These are phyloP conservation scores for Sonneratia caseolaris DNA, from an alignment of 345 rosid genomes.

Conservation along the genomic window DNA sequence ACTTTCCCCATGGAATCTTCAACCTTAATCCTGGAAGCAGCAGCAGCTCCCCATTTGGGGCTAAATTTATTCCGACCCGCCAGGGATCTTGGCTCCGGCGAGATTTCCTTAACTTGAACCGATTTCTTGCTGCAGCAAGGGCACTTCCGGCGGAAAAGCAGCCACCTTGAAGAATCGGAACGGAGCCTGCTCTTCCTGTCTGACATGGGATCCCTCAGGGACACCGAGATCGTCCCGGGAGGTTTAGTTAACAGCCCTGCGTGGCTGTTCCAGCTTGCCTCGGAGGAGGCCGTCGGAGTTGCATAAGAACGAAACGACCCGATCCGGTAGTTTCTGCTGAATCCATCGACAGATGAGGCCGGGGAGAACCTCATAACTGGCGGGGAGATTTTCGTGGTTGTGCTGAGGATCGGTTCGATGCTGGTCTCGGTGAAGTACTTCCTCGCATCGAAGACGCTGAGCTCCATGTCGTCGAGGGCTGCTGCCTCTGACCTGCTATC, in stretches of 20 bases:
- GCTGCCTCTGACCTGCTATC: neutral
- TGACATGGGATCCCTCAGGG: conserved; percentile 21
- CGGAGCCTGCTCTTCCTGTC: conserved; percentile 15
- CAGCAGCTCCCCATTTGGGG: neutral
- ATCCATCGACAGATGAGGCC: conserved; percentile 23
- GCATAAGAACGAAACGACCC: conserved; percentile 25
- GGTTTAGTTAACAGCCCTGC: conserved; percentile 37
- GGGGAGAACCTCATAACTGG: conserved; percentile 20
- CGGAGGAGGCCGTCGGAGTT: conserved; percentile 44
- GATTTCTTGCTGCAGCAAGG: conserved; percentile 63
- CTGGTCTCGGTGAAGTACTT: conserved; percentile 18
- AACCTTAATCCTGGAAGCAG: neutral
- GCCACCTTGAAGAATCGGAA: conserved; percentile 15
- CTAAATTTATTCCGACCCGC: conserved; percentile 4
- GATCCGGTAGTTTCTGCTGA: conserved; percentile 23
- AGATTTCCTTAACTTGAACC: conserved; percentile 51
- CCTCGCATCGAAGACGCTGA: conserved; percentile 24
- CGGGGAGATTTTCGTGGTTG: neutral
- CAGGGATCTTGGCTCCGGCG: conserved; percentile 24
- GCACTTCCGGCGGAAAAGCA: conserved; percentile 54
- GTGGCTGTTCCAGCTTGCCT: conserved; percentile 51
- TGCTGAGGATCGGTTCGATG: neutral
- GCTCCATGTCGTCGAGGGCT: conserved; percentile 12
- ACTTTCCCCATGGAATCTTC: neutral
- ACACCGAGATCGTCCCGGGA: conserved; percentile 39